phyloP scores from a whole-genome alignment of 495 filamentous ascomycete species.

The Rhizodiscina lignyota region DNA sequence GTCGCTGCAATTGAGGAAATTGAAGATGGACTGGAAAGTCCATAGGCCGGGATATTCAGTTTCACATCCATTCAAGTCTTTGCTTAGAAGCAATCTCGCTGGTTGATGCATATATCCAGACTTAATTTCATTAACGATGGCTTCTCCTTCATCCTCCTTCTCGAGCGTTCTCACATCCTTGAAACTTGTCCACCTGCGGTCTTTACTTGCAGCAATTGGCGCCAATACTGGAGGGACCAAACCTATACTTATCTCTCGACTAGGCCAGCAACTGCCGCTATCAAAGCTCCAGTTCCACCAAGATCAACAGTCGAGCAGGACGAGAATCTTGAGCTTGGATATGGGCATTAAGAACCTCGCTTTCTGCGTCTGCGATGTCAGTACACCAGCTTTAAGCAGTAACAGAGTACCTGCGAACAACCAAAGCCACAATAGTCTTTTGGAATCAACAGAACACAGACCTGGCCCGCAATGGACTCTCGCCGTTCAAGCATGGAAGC shows the following conservation, averaged over 20 bases:
- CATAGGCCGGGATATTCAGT: no score
- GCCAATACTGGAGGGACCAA: neutral
- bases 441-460: constrained; percentile 3
- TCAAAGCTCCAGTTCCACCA: neutral
- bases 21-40: no score
- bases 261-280: neutral
- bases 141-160: no score
- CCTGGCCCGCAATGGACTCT: neutral
- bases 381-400: constrained; percentile 6
- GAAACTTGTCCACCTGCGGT: neutral
- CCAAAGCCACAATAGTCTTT: no score
- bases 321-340: constrained; percentile 76
- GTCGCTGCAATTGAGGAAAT: no score
- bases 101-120: no score
- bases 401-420: constrained; percentile 5
- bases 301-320: no score
- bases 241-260: neutral
- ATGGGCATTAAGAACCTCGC: constrained; percentile 79
- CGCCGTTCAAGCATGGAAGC: neutral
- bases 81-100: no score
- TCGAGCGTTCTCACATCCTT: no score
- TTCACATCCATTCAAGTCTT: no score
- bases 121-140: no score
- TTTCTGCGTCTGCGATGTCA: constrained; percentile 33
- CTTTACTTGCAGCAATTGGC: neutral